phyloP scores from a whole-genome alignment of 495 filamentous ascomycete genomes.

The Evansstolkia leycettana region DNA sequence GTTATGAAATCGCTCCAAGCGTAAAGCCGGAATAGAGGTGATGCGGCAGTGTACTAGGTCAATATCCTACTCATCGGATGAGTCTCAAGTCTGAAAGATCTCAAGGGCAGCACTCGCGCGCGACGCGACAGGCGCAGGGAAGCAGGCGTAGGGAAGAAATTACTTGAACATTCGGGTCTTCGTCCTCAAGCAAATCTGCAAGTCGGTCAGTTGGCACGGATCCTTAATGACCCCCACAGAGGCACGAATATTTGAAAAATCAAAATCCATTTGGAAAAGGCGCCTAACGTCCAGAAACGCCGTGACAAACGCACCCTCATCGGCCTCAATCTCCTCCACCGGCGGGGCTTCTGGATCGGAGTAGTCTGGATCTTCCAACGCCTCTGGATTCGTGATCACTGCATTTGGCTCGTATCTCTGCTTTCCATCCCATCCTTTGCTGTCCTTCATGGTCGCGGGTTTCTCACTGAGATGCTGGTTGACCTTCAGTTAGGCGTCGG shows the following conservation, averaged over 20 bases:
- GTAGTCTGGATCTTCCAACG: conserved; percentile 69
- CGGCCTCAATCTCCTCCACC: conserved; percentile 64
- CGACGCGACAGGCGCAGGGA: not conserved
- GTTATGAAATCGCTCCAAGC: conserved; percentile 69
- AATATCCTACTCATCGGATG: conserved; percentile 51
- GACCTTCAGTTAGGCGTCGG: not conserved
- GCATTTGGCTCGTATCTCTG: conserved; percentile 57
- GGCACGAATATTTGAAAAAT: not conserved
- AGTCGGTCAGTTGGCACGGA: not conserved
- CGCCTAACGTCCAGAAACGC: not conserved
- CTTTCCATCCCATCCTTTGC: conserved; percentile 91
- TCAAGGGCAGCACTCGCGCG: not conserved
- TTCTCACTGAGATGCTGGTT: conserved; percentile 2
- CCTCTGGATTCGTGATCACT: conserved; percentile 59
- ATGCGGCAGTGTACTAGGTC: conserved; percentile 81
- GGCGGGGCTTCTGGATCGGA: conserved; percentile 71
- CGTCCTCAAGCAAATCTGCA: conserved; percentile 54
- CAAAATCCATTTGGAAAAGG: no score
- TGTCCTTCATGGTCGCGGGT: conserved; percentile 35
- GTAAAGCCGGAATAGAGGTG: conserved; percentile 62
- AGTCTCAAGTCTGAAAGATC: conserved; percentile 4
- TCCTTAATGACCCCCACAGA: no score
- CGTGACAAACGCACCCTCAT: conserved; percentile 52
- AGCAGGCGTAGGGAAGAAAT: conserved; percentile 4
- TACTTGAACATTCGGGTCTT: conserved; percentile 48